Conservation (phyloP, 1,284 basidiomycete species). For the Agaricales sp. region DNA sequence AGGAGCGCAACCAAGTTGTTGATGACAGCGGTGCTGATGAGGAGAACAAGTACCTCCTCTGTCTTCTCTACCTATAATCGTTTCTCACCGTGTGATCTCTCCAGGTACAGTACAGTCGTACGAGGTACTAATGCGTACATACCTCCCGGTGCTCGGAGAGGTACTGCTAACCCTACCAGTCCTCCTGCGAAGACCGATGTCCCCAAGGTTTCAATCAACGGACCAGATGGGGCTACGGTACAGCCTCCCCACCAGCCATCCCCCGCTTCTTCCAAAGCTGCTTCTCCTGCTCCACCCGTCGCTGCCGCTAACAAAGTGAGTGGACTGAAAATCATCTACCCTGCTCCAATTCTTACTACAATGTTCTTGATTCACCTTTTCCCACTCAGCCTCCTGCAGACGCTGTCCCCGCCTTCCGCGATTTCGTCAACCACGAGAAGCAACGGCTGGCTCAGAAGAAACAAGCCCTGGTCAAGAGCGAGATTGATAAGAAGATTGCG, state of each 20-base stretch:
- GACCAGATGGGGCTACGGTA: slow-evolving; percentile 46
- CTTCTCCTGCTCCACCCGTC: slow-evolving; percentile 43
- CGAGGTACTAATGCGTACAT: slow-evolving; percentile 87
- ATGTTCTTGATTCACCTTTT: slow-evolving; percentile 1
- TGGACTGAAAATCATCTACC: background rate
- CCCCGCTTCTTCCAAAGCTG: slow-evolving; percentile 38
- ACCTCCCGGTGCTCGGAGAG: slow-evolving; percentile 74
- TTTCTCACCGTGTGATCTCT: slow-evolving; percentile 8
- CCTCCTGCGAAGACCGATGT: slow-evolving; percentile 35
- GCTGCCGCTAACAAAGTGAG: slow-evolving; percentile 24
- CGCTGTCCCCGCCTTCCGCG: slow-evolving; percentile 71
- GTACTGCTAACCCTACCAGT: slow-evolving; percentile 22
- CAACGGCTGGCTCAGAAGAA: slow-evolving; percentile 85
- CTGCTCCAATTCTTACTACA: slow-evolving; percentile 8
- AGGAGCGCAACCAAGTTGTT: slow-evolving; percentile 70
- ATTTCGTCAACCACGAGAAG: slow-evolving; percentile 85
- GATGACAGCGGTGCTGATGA: slow-evolving; percentile 79
- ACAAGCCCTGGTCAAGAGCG: slow-evolving; percentile 82
- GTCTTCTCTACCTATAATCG: slow-evolving; percentile 17
- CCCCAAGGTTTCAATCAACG: slow-evolving; percentile 64
- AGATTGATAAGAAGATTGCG: slow-evolving; percentile 88
- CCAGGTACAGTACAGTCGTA: slow-evolving; percentile 87
- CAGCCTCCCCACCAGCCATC: slow-evolving; percentile 26
- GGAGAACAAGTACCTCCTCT: slow-evolving; percentile 73
- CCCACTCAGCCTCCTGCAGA: slow-evolving; percentile 51